phyloP scores from a whole-genome alignment of 495 filamentous ascomycete genomes.

The Ramalina intermedia region DNA sequence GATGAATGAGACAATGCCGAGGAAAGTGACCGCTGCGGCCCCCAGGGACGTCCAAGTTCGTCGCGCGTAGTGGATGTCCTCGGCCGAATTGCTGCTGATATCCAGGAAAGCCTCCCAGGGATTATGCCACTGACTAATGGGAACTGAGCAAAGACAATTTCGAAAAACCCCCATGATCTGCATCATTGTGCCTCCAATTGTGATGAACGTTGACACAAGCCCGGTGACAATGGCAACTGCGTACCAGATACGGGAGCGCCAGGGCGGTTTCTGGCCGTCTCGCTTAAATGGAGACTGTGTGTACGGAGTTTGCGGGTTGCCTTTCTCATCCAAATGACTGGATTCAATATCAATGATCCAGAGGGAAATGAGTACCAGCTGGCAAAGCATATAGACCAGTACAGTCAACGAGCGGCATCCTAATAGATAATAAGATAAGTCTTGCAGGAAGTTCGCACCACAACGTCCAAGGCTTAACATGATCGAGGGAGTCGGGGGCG shows the following conservation, averaged over 20 bases:
- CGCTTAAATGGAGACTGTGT: neutral
- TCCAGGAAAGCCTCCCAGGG: neutral
- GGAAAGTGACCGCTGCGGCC: constrained; percentile 11
- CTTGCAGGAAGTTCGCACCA: no score
- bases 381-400: constrained; percentile 25
- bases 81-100: neutral
- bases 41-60: constrained; percentile 19
- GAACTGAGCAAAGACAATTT: constrained; percentile 18
- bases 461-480: no score
- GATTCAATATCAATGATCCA: constrained; percentile 15
- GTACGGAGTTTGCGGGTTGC: neutral
- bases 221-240: neutral
- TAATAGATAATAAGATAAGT: no score
- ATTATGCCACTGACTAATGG: neutral
- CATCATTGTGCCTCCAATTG: constrained; percentile 22
- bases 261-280: neutral
- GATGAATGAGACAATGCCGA: constrained; percentile 18
- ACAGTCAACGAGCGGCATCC: constrained; percentile 29
- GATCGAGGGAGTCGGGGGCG: no score
- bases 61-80: constrained; percentile 10
- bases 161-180: constrained; percentile 26
- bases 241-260: neutral
- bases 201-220: constrained; percentile 15
- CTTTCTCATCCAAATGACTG: neutral
- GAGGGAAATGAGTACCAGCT: constrained; percentile 19